phyloP scores from a whole-genome alignment of 1,284 basidiomycete genomes.

The Ustanciosporium gigantosporum region DNA sequence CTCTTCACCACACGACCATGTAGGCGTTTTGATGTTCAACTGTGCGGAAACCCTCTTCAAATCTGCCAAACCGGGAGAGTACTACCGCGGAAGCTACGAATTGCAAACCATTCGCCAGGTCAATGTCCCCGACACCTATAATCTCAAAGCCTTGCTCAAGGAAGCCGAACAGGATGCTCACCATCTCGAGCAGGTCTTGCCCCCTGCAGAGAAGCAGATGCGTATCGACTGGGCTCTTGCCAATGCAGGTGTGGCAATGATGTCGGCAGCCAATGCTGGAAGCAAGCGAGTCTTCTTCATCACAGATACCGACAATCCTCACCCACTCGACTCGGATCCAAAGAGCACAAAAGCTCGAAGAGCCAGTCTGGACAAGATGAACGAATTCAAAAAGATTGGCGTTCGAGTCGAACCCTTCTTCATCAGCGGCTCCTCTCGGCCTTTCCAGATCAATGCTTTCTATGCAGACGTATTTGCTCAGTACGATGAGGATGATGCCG shows the following conservation, averaged over 20 bases:
- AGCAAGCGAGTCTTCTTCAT: slow-evolving; percentile 89
- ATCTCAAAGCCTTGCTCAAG: slow-evolving; percentile 66
- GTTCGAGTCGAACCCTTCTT: slow-evolving; percentile 89
- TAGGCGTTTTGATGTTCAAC: slow-evolving; percentile 89
- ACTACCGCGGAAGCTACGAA: slow-evolving; percentile 73
- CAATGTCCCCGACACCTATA: slow-evolving; percentile 69
- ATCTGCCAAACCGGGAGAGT: slow-evolving; percentile 59
- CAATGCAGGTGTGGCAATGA: slow-evolving; percentile 55
- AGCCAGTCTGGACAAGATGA: slow-evolving; percentile 42
- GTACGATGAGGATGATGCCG: slow-evolving; percentile 51
- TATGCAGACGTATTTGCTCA: slow-evolving; percentile 63
- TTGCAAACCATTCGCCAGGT: slow-evolving; percentile 78
- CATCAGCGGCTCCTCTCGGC: slow-evolving; percentile 71
- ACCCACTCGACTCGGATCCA: slow-evolving; percentile 63
- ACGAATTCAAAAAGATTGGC: slow-evolving; percentile 77
- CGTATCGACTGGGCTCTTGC: slow-evolving; percentile 69
- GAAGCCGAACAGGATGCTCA: slow-evolving; percentile 57
- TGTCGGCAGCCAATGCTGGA: slow-evolving; percentile 79
- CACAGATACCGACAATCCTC: slow-evolving; percentile 81
- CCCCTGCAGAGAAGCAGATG: slow-evolving; percentile 64
- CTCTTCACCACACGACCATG: slow-evolving; percentile 80
- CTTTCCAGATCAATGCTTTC: slow-evolving; percentile 68
- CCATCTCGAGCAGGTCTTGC: slow-evolving; percentile 42
- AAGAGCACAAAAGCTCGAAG: slow-evolving; percentile 31
- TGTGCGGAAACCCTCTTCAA: slow-evolving; percentile 67